A percentile compares a stretch with the other conserved stretches of the same genome.
phyloP scores from a whole-genome alignment of 306 rosid species.

The Castanea sativa region DNA sequence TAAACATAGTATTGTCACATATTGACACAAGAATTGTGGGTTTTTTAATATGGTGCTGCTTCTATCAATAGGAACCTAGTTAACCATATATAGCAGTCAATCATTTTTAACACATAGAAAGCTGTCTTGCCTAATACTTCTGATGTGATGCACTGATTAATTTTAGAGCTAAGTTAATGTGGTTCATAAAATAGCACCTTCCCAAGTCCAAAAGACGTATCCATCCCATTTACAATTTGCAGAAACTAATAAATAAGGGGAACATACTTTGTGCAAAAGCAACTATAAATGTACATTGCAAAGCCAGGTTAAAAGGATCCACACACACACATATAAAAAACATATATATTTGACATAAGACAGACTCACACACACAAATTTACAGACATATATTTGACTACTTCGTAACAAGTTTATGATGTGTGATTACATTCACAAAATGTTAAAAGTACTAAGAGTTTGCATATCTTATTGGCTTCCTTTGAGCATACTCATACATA shows the following conservation, averaged over 20 bases:
- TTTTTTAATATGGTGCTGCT: too few relatives aligned
- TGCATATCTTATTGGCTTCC: background rate
- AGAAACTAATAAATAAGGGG: background rate
- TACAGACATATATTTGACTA: background rate
- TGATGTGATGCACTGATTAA: background rate
- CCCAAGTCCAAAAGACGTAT: background rate
- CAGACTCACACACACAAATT: background rate
- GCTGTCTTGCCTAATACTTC: background rate
- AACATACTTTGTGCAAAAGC: background rate
- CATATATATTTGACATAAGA: background rate
- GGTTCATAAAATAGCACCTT: background rate
- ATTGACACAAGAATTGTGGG: too few relatives aligned
- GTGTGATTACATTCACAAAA: background rate
- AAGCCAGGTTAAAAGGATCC: background rate
- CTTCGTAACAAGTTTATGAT: background rate
- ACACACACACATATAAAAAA: background rate
- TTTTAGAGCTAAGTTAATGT: background rate
- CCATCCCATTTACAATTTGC: background rate
- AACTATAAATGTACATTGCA: background rate
- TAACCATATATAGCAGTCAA: too few relatives aligned
- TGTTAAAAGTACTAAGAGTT: slow-evolving; percentile 3
- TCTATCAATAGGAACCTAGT: too few relatives aligned
- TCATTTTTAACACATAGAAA: background rate
- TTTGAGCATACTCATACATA: background rate
- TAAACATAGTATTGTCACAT: too few relatives aligned